Evolutionary conservation across 495 filamentous ascomycete genomes (phyloP).

Genomic region (Usnea hakonensis): DNA sequence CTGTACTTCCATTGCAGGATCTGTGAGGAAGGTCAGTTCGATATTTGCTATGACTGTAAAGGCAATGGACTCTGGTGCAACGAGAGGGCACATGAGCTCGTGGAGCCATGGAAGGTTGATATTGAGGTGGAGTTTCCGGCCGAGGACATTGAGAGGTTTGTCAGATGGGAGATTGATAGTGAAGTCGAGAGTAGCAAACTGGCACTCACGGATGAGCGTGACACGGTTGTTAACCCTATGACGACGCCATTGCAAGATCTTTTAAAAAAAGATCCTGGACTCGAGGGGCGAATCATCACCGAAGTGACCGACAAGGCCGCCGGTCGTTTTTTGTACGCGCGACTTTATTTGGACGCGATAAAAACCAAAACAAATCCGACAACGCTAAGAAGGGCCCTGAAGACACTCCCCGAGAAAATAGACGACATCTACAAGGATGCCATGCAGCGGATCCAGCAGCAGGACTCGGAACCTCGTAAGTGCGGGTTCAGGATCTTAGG

Average conservation of each 20-base stretch:
- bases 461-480: constrained; percentile 4
- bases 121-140: not conserved
- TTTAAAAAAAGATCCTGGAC: constrained; percentile 5
- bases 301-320: constrained; percentile 16
- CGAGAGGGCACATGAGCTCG: not conserved
- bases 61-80: not conserved
- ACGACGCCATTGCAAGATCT: constrained; percentile 10
- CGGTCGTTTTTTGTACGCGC: constrained; percentile 25
- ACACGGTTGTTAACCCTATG: constrained; percentile 6
- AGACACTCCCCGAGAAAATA: constrained; percentile 15
- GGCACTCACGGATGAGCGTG: not conserved
- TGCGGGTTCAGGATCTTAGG: constrained; percentile 14
- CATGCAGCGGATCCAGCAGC: constrained; percentile 16
- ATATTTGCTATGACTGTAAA: constrained; percentile 3
- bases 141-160: constrained; percentile 2
- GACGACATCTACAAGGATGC: constrained; percentile 20
- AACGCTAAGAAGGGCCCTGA: constrained; percentile 15
- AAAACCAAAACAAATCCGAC: constrained; percentile 14
- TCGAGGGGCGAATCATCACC: constrained; percentile 14
- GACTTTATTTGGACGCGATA: constrained; percentile 17
- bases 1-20: not conserved
- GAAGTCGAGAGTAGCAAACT: not conserved
- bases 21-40: not conserved
- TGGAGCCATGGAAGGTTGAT: not conserved
- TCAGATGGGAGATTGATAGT: not conserved